These are phyloP conservation scores for Schizopora paradoxa DNA, from an alignment of 1,284 basidiomycete genomes.

Conservation along the genomic window DNA sequence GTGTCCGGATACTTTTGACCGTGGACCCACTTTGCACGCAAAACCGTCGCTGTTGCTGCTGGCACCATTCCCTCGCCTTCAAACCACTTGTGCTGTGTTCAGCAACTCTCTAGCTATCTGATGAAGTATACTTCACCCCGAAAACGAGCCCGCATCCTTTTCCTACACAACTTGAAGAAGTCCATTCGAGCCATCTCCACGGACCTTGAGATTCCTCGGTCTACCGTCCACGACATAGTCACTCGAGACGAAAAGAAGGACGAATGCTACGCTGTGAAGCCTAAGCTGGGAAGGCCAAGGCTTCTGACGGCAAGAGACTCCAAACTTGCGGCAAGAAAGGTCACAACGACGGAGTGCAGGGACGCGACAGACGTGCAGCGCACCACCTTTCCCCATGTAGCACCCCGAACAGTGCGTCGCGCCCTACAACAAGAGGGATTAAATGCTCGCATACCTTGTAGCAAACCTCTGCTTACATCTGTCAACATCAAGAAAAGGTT, in stretches of 20 bases:
- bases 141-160: constrained; percentile 12
- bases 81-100: neutral
- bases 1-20: no score
- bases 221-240: constrained; percentile 3
- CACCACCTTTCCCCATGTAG: constrained; percentile 9
- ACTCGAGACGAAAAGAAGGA: constrained; percentile 1
- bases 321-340: constrained; percentile 1
- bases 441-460: constrained; percentile 4
- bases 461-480: constrained; percentile 14
- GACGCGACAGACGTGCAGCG: constrained; percentile 13
- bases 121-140: constrained; percentile 12
- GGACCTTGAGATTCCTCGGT: constrained; percentile 4
- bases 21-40: neutral
- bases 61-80: neutral
- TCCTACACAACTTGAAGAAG: constrained; percentile 3
- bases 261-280: constrained; percentile 9
- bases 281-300: constrained; percentile 5
- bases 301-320: constrained; percentile 3
- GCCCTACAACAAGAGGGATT: constrained; percentile 11
- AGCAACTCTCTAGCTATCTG: neutral
- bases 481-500: constrained; percentile 1
- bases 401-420: constrained; percentile 6
- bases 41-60: neutral
- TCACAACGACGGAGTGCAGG: neutral
- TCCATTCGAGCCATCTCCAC: neutral